Percentiles rank a stretch among this genome's conserved stretches.
Evolutionary conservation across 768 basidiomycete genomes (phyloP).

Genomic region (Mycena chlorophos): DNA sequence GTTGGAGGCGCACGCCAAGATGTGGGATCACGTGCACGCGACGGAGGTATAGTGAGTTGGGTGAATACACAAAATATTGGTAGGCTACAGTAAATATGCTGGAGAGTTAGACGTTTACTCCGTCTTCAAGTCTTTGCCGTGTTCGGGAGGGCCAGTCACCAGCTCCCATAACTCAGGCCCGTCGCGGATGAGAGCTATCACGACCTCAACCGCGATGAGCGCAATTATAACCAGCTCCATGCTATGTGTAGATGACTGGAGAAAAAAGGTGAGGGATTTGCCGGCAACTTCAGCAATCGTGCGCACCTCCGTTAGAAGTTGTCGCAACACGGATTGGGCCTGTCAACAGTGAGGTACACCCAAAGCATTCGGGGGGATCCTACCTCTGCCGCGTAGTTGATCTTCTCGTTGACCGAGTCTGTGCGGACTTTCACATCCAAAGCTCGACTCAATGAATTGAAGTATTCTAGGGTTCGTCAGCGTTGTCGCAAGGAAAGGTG

Average conservation of each 20-base stretch:
- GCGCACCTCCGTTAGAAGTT: slow-evolving; percentile 80
- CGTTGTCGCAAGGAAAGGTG: background rate
- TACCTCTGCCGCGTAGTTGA: slow-evolving; percentile 84
- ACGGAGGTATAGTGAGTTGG: too few species aligned
- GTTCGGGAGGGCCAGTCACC: slow-evolving; percentile 36
- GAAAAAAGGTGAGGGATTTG: slow-evolving; percentile 8
- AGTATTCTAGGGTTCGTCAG: slow-evolving; percentile 53
- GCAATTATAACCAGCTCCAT: slow-evolving; percentile 96
- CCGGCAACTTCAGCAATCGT: background rate
- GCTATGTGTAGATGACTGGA: slow-evolving; percentile 80
- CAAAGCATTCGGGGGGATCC: slow-evolving; percentile 1
- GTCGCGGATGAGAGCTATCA: slow-evolving; percentile 79
- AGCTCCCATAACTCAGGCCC: slow-evolving; percentile 76
- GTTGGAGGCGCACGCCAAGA: too few species aligned
- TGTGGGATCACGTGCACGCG: too few species aligned
- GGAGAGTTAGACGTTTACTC: background rate
- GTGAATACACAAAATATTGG: background rate
- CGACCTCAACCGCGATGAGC: slow-evolving; percentile 93
- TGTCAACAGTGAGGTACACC: background rate
- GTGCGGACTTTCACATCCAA: slow-evolving; percentile 85
- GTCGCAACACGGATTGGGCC: slow-evolving; percentile 86
- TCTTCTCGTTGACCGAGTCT: slow-evolving; percentile 85
- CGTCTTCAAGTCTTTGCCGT: slow-evolving; percentile 16
- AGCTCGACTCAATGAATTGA: slow-evolving; percentile 81
- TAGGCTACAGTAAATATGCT: too few species aligned